A percentile compares a stretch with the other conserved stretches of the same genome.
Conservation (phyloP, 352 stramenopile species). For the Globisporangium irregulare region DNA sequence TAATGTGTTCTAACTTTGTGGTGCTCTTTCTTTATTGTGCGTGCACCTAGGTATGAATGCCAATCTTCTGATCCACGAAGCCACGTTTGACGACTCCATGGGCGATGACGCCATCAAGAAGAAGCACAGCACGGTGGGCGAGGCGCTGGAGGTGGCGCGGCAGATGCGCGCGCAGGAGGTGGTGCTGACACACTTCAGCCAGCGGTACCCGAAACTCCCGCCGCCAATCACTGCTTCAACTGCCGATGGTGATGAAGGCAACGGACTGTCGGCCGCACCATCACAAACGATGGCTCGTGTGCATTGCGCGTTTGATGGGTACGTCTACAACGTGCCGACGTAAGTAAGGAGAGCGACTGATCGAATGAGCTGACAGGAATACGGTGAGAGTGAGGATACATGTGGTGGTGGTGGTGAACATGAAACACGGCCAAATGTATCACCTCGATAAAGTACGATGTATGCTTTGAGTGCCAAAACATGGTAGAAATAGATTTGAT, state of each 20-base stretch:
- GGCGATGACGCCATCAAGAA: constrained; percentile 91
- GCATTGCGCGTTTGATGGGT: constrained; percentile 20
- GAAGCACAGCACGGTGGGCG: constrained; percentile 91
- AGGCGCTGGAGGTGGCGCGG: constrained; percentile 86
- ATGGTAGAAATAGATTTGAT: not conserved
- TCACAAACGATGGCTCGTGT: constrained; percentile 3
- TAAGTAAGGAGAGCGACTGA: constrained; percentile 1
- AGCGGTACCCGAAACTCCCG: constrained; percentile 64
- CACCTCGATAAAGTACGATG: constrained; percentile 7
- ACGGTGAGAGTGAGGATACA: not conserved
- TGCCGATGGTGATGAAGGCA: not conserved
- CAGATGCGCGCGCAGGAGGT: constrained; percentile 76
- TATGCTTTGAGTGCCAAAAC: not conserved
- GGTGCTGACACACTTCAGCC: constrained; percentile 96
- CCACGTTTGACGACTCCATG: constrained; percentile 96
- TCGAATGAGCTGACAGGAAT: not conserved
- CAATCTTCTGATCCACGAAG: constrained; percentile 95
- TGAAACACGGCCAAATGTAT: constrained; percentile 2
- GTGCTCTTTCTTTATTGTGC: not conserved
- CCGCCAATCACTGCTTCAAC: constrained; percentile 20
- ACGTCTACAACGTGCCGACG: not conserved
- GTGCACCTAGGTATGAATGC: constrained; percentile 25
- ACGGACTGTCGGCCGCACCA: not conserved
- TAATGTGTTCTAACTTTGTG: not conserved
- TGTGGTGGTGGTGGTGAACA: not conserved